Conservation (phyloP, 768 basidiomycete species). For the Tubosaeta sp. region DNA sequence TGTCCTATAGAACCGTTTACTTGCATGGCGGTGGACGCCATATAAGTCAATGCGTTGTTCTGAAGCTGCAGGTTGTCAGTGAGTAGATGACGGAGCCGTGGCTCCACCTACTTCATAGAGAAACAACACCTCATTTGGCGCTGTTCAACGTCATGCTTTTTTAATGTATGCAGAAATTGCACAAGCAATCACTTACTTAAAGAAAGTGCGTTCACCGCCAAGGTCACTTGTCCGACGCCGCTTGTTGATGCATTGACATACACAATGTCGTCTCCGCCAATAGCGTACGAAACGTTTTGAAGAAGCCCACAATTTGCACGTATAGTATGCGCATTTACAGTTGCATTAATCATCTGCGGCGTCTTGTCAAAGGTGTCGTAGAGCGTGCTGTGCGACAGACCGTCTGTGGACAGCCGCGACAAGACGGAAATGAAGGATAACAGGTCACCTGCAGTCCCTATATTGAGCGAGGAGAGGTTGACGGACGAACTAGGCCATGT, state of each 20-base stretch:
- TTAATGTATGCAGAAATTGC: not conserved
- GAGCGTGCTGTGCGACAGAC: not conserved
- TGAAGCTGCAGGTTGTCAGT: not conserved
- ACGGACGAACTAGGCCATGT: not conserved
- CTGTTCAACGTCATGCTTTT: not conserved
- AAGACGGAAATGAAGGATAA: not conserved
- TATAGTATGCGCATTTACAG: not conserved
- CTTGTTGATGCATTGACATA: not conserved
- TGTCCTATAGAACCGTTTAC: not conserved
- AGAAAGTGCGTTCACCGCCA: not conserved
- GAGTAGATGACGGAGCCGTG: not conserved
- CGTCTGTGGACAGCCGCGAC: too few relatives aligned
- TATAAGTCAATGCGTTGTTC: not conserved
- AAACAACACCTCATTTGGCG: not conserved
- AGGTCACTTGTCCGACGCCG: not conserved
- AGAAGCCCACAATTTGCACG: too few relatives aligned
- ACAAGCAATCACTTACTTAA: not conserved
- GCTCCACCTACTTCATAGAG: not conserved
- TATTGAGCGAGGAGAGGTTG: not conserved
- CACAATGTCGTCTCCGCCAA: not conserved
- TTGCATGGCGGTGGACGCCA: not conserved
- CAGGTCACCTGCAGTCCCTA: not conserved
- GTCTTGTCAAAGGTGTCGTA: not conserved
- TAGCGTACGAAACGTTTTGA: not conserved
- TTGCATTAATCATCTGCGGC: not conserved